A percentile compares a stretch with the other conserved stretches of the same genome.
phyloP scores from a whole-genome alignment of 2,329 filamentous ascomycete species.

The Cytospora paraplurivora region DNA sequence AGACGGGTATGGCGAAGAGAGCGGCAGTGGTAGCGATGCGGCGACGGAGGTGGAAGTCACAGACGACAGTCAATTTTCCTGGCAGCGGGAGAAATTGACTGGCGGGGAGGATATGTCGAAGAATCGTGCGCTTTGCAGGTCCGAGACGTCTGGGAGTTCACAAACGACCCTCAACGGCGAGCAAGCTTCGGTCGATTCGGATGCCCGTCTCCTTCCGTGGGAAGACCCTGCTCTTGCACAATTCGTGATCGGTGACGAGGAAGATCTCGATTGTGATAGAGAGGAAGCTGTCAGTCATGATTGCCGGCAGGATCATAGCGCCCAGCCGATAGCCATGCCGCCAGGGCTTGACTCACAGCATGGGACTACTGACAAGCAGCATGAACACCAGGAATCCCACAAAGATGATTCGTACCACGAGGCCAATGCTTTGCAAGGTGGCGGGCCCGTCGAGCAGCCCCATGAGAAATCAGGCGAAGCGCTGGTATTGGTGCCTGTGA shows the following conservation, averaged over 20 bases:
- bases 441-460: too few relatives aligned
- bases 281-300: neutral
- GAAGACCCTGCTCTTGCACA: slow-evolving; percentile 1
- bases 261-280: slow-evolving; percentile 1
- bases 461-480: neutral
- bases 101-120: neutral
- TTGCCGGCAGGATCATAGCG: neutral
- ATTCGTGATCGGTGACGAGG: slow-evolving; percentile 23
- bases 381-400: slow-evolving; percentile 2
- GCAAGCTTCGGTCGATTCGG: neutral
- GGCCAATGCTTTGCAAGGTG: neutral
- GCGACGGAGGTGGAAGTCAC: neutral
- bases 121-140: neutral
- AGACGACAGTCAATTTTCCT: slow-evolving; percentile 15
- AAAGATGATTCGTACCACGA: neutral
- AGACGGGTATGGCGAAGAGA: neutral
- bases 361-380: neutral
- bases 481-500: neutral
- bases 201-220: slow-evolving; percentile 2
- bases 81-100: slow-evolving; percentile 20
- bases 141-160: neutral
- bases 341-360: neutral
- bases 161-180: neutral
- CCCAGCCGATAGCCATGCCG: neutral
- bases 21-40: neutral